A percentile compares a stretch with the other conserved stretches of the same genome.
Evolutionary conservation across 306 rosid genomes (phyloP).

Genomic region (Inga laurina): DNA sequence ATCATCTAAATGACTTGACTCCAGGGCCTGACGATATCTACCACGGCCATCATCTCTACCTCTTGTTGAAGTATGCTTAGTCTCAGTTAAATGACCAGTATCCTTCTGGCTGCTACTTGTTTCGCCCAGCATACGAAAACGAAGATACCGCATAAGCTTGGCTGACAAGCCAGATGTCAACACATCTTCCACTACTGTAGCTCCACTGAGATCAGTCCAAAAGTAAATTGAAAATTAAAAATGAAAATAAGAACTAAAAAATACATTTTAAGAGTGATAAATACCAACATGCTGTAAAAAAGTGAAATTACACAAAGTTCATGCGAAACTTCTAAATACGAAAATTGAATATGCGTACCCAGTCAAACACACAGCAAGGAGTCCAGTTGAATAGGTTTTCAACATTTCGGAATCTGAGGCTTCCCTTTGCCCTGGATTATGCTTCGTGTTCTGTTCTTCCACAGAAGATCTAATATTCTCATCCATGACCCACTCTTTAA

Average conservation of each 20-base stretch:
- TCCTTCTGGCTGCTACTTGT: conserved; percentile 77
- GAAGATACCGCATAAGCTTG: conserved; percentile 95
- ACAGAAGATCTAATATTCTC: conserved; percentile 48
- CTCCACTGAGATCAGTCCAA: conserved; percentile 57
- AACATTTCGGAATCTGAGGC: conserved; percentile 84
- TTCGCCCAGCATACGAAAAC: conserved; percentile 84
- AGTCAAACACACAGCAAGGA: conserved; percentile 77
- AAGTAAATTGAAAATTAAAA: not conserved
- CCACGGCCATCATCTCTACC: conserved; percentile 81
- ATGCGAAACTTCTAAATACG: not conserved
- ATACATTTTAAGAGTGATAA: conserved; percentile 13
- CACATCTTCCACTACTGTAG: conserved; percentile 86
- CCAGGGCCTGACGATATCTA: conserved; percentile 74
- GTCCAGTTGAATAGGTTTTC: conserved; percentile 89
- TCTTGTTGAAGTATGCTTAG: conserved; percentile 57
- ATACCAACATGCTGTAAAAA: not conserved
- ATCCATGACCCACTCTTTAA: conserved; percentile 82
- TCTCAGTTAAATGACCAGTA: conserved; percentile 56
- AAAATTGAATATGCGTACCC: conserved; percentile 52
- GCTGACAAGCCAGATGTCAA: conserved; percentile 91
- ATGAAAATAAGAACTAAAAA: conserved; percentile 14
- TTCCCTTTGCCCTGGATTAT: conserved; percentile 54
- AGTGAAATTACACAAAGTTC: not conserved
- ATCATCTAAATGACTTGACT: conserved; percentile 74
- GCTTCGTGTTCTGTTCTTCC: conserved; percentile 65